Evolutionary conservation across 495 filamentous ascomycete species (phyloP), one percentile per base, ranked within the genome.

Genomic region (Podospora pseudopauciseta): DNA sequence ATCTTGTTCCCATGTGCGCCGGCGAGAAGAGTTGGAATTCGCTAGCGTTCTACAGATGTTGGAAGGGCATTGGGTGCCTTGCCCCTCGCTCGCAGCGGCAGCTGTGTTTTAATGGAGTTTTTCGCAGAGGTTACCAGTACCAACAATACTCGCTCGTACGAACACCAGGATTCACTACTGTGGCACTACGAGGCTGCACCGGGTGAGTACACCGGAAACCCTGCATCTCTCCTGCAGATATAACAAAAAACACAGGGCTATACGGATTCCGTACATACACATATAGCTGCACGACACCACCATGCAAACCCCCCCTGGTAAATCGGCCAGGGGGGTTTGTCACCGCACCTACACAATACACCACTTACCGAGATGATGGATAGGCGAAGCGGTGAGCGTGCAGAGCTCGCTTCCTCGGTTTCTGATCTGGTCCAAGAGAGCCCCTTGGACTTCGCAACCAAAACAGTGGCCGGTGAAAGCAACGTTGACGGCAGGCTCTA

Each of bases 341-440:
- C n/a, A 58, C 55, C 55, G 55, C 23, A 58, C 55, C 55, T 58
- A 19, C 20, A 18, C 19, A 63, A 23, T 32, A 39, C 23, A 23
- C 23, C 23, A 23, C 32, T 55, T 68, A 54, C 67, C 67, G 62
- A 65, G 49, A 27, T 65, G 53, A 57, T 60, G 67, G 67, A n/a
- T 58, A 68, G 62, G 60, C 62, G 67, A 68, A 62, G 66, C 62
- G 67, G 67, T 68, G 67, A 65, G 67, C 16, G 30, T 64, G 67
- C 62, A 65, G 60, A 34, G 54, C 13, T 64, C 61, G 66, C 61
- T 56, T 60, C 66, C 53, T 5, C 3, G 3, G 2, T 49, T 13
- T 16, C 39, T 49, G 39, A 13, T 49, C 23, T 23, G 23, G 23
- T 23, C 23, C 23, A 23, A 11, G 39, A 49, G 39, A 49, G 15